A percentile compares a stretch with the other conserved stretches of the same genome.
Evolutionary conservation across 306 rosid species (phyloP).

Genomic region (Lathyrus tuberosus): DNA sequence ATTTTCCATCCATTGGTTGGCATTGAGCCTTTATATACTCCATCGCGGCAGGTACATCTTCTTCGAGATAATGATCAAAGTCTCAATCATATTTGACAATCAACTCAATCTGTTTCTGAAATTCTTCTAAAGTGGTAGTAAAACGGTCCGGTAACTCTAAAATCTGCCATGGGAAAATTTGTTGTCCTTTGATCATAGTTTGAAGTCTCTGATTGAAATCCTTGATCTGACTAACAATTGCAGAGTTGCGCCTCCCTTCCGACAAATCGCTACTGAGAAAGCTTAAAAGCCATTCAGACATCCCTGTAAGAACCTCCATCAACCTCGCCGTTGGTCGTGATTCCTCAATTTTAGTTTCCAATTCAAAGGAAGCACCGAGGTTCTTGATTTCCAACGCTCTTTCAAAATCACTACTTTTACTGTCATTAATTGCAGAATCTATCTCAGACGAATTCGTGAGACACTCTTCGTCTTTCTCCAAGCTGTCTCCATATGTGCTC

Average conservation of each 20-base stretch:
- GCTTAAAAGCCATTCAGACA: conserved; percentile 42
- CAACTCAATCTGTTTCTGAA: conserved; percentile 60
- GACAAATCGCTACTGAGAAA: conserved; percentile 38
- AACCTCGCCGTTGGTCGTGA: conserved; percentile 25
- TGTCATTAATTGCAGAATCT: too few species aligned
- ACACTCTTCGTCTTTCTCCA: too few species aligned
- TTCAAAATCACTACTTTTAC: too few species aligned
- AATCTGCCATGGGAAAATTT: conserved; percentile 47
- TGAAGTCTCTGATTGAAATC: conserved; percentile 48
- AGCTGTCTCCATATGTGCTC: too few species aligned
- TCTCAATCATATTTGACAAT: conserved; percentile 73
- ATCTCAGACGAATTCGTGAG: too few species aligned
- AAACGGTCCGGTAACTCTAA: neutral
- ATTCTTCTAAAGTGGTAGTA: conserved; percentile 38
- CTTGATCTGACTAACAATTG: conserved; percentile 43
- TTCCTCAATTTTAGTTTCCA: conserved; percentile 39
- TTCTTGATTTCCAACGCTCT: too few species aligned
- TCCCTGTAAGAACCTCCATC: conserved; percentile 40
- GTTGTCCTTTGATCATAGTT: conserved; percentile 48
- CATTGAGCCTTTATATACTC: conserved; percentile 73
- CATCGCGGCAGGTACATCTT: conserved; percentile 89
- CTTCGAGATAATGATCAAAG: conserved; percentile 81
- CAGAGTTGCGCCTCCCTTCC: conserved; percentile 41
- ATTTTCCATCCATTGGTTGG: conserved; percentile 76
- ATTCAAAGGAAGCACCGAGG: too few species aligned